A percentile compares a stretch with the other conserved stretches of the same genome.
These are phyloP conservation scores for Chaetomiaceae sp. DNA, from an alignment of 2,329 filamentous ascomycete genomes.

Conservation along the genomic window DNA sequence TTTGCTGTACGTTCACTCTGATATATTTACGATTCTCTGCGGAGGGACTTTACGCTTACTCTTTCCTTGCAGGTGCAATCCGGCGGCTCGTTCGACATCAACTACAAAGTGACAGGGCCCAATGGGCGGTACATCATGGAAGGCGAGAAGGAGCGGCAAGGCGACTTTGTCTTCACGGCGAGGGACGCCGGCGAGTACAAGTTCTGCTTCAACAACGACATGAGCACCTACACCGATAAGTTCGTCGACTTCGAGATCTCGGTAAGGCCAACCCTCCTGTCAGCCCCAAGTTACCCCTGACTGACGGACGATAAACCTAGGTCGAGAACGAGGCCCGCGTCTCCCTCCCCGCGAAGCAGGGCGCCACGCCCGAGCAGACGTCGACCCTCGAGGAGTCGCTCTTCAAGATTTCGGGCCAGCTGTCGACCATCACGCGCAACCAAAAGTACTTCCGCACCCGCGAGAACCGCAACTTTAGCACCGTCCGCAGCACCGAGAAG, in stretches of 20 bases:
- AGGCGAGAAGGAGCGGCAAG: slow-evolving; percentile 87
- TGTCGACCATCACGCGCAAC: slow-evolving; percentile 92
- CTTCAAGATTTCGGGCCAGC: slow-evolving; percentile 86
- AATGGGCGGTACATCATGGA: slow-evolving; percentile 75
- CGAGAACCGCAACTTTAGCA: slow-evolving; percentile 98
- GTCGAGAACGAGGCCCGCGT: slow-evolving; percentile 86
- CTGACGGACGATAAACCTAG: slow-evolving; percentile 42
- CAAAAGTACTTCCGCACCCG: slow-evolving; percentile 99
- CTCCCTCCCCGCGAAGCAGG: slow-evolving; percentile 81
- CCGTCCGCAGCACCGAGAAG: slow-evolving; percentile 90
- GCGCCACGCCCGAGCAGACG: slow-evolving; percentile 83
- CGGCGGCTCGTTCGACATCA: slow-evolving; percentile 94
- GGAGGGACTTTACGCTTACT: slow-evolving; percentile 7
- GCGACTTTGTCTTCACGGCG: slow-evolving; percentile 96
- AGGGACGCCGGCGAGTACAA: slow-evolving; percentile 83
- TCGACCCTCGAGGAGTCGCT: slow-evolving; percentile 86
- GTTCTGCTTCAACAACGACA: slow-evolving; percentile 98
- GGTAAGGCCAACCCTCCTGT: slow-evolving; percentile 48
- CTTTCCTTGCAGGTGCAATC: slow-evolving; percentile 75
- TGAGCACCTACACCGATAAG: slow-evolving; percentile 97
- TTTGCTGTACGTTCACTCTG: slow-evolving; percentile 79
- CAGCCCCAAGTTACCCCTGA: background rate
- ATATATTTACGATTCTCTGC: no score
- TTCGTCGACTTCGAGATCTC: slow-evolving; percentile 97
- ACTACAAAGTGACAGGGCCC: slow-evolving; percentile 84